Percentiles rank a stretch among this genome's conserved stretches.
phyloP scores from a whole-genome alignment of 176 grass and related monocot species.

The Hordeum marinum region DNA sequence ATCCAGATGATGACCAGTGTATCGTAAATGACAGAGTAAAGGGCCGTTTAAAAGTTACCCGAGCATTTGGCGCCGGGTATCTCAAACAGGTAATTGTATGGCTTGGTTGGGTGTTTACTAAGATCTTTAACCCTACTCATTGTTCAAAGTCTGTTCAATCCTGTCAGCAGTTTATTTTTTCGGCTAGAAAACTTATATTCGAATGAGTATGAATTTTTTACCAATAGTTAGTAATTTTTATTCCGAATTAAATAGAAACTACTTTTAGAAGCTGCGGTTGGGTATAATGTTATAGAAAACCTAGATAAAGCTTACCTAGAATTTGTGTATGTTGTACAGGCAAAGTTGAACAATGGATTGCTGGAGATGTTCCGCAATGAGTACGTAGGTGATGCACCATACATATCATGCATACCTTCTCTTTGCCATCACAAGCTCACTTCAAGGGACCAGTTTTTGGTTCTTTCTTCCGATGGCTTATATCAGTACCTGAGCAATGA shows the following conservation, averaged over 20 bases:
- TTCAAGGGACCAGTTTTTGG: constrained; percentile 67
- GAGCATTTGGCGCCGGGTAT: constrained; percentile 89
- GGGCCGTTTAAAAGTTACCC: constrained; percentile 80
- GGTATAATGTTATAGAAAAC: background rate
- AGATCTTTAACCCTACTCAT: background rate
- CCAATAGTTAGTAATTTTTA: background rate
- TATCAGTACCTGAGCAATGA: constrained; percentile 94
- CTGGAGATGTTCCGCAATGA: constrained; percentile 91
- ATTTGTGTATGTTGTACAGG: constrained; percentile 34
- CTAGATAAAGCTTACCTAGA: constrained; percentile 7
- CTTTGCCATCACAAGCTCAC: constrained; percentile 73
- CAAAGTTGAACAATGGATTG: constrained; percentile 71
- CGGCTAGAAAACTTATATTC: background rate
- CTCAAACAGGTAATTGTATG: constrained; percentile 76
- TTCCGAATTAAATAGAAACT: background rate
- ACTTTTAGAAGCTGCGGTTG: background rate
- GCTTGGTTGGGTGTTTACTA: background rate
- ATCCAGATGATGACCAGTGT: constrained; percentile 80
- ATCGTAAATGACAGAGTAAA: constrained; percentile 94
- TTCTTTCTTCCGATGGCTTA: constrained; percentile 92
- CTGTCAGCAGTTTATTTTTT: background rate
- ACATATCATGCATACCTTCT: constrained; percentile 76
- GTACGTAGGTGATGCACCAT: constrained; percentile 64
- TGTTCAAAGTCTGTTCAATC: background rate
- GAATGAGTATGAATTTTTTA: background rate